A percentile compares a stretch with the other conserved stretches of the same genome.
These are phyloP conservation scores for Omphalotus olearius DNA, from an alignment of 1,284 basidiomycete genomes.

Conservation along the genomic window DNA sequence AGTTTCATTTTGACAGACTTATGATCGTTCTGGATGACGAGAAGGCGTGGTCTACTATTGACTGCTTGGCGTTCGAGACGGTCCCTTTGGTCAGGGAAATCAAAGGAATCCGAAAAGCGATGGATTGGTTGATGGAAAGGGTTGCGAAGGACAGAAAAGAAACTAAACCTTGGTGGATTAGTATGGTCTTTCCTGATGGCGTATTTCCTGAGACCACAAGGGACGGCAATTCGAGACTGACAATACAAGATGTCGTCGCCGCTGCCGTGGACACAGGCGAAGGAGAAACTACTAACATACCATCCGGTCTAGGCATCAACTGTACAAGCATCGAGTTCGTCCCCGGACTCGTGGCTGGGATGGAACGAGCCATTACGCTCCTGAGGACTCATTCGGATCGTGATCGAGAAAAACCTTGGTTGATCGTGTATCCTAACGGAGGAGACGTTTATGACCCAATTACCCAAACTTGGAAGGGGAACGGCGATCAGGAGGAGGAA, in stretches of 20 bases:
- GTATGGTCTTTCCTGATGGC: conserved; percentile 62
- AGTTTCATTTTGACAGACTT: conserved; percentile 70
- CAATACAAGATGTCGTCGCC: conserved; percentile 33
- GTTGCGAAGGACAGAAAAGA: conserved; percentile 4
- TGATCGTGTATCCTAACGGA: conserved; percentile 75
- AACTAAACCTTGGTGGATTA: conserved; percentile 73
- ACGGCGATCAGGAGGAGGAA: conserved; percentile 11
- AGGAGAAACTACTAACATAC: conserved; percentile 8
- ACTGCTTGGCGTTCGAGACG: conserved; percentile 77
- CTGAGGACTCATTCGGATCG: conserved; percentile 5
- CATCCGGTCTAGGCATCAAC: conserved; percentile 62
- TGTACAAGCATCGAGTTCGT: conserved; percentile 52
- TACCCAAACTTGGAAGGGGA: conserved; percentile 40
- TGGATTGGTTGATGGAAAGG: conserved; percentile 33
- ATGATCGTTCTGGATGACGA: conserved; percentile 43
- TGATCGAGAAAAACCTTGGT: conserved; percentile 35
- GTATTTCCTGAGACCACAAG: conserved; percentile 38
- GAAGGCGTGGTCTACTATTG: conserved; percentile 53
- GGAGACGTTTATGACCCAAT: conserved; percentile 52
- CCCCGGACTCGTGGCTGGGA: conserved; percentile 29
- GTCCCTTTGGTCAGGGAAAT: conserved; percentile 69
- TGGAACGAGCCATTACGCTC: conserved; percentile 15
- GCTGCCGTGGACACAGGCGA: conserved; percentile 23
- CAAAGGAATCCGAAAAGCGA: conserved; percentile 59
- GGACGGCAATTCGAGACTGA: conserved; percentile 20